Conservation (phyloP, 208 protist genomes). For the Trypanosoma caninum region DNA sequence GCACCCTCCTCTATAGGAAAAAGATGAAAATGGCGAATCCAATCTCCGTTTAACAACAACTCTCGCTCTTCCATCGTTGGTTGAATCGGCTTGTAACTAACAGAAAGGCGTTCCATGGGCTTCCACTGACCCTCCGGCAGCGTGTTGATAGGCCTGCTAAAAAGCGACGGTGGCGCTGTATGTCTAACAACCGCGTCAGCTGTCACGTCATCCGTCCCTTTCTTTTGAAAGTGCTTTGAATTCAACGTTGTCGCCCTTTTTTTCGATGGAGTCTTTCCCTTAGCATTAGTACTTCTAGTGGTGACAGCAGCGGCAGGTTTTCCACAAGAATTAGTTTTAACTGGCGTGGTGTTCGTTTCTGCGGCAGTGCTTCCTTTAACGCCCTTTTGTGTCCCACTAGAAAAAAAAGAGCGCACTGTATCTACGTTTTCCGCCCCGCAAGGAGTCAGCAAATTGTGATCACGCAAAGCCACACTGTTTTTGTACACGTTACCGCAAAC, state of each 20-base stretch:
- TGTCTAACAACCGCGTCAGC: not conserved
- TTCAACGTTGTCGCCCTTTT: not conserved
- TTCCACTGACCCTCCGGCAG: slow-evolving; percentile 66
- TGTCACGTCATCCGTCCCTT: not conserved
- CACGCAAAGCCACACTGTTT: slow-evolving; percentile 62
- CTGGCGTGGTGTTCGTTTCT: no score
- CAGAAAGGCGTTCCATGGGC: slow-evolving; percentile 67
- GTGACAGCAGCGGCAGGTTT: no score
- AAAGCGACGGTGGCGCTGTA: slow-evolving; percentile 1
- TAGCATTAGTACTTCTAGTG: no score
- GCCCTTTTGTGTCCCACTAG: not conserved
- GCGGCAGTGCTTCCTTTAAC: no score
- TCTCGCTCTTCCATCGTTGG: slow-evolving; percentile 82
- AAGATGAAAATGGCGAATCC: slow-evolving; percentile 84
- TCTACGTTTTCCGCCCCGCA: not conserved
- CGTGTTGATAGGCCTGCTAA: slow-evolving; percentile 33
- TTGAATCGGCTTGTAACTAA: slow-evolving; percentile 22
- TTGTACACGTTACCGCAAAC: slow-evolving; percentile 52
- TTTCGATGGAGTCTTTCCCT: not conserved
- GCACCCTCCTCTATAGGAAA: slow-evolving; percentile 41
- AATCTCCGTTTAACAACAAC: slow-evolving; percentile 67
- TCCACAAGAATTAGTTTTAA: no score
- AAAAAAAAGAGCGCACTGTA: not conserved
- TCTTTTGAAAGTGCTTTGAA: not conserved
- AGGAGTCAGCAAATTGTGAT: slow-evolving; percentile 35